Percentiles rank a stretch among this genome's conserved stretches.
Conservation (phyloP, 371 early-diverging fungal species). For the Mortierella sp. region DNA sequence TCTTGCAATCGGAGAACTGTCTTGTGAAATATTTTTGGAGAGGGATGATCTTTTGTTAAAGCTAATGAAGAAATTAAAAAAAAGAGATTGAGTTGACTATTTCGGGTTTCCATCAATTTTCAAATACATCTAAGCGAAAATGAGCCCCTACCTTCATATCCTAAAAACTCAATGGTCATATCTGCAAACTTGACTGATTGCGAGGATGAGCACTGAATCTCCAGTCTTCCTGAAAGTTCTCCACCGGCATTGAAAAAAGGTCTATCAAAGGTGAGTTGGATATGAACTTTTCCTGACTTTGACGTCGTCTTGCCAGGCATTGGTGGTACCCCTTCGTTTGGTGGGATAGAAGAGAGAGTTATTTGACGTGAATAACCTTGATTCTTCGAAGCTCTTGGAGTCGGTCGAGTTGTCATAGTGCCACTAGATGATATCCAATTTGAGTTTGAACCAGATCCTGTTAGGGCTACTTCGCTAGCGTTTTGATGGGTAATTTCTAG, state of each 20-base stretch:
- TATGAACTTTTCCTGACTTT: constrained; percentile 43
- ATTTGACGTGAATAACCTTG: constrained; percentile 38
- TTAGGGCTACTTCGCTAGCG: neutral
- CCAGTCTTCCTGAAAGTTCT: constrained; percentile 47
- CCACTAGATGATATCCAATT: constrained; percentile 8
- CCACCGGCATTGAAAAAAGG: constrained; percentile 55
- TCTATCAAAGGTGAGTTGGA: constrained; percentile 46
- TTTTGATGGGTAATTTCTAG: neutral
- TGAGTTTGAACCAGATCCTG: constrained; percentile 12
- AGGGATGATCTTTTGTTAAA: constrained; percentile 38
- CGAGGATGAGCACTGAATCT: constrained; percentile 50
- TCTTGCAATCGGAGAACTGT: constrained; percentile 49
- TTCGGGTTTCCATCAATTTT: neutral
- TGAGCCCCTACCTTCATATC: constrained; percentile 42
- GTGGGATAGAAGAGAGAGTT: constrained; percentile 38
- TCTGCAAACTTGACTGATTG: constrained; percentile 45
- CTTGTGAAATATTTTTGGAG: constrained; percentile 48
- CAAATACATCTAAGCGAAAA: neutral
- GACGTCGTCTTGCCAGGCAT: constrained; percentile 45
- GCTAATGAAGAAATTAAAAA: constrained; percentile 14
- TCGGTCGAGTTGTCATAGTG: neutral
- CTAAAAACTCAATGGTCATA: constrained; percentile 46
- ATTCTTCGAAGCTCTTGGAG: constrained; percentile 10
- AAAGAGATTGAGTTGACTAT: neutral
- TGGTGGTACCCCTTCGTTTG: constrained; percentile 41